Base-by-base conservation (phyloP, 257 asterid genomes). In the Galeopsis tetrahit region DNA sequence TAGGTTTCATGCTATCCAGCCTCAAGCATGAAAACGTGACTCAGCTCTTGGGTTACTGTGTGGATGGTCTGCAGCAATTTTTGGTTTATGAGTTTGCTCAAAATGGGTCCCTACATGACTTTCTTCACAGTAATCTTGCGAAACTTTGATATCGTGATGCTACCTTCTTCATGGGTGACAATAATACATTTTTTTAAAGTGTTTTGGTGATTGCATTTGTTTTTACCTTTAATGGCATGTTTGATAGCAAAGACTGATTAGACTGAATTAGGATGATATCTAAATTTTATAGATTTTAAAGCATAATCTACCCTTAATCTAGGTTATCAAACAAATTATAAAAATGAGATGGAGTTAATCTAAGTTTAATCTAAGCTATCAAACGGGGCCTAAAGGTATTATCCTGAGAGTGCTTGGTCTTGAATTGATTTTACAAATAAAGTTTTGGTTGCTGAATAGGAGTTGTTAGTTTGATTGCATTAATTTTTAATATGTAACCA, bases 91-190 rank as follows among this genome's bases (percentile, higher is more conserved):
- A 86, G 77, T 85, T 69, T 77, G 88, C 91, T 14, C 68, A 84
- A 32, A 77, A 75, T 73, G 89, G 92, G 53, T 89, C 96, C 51
- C 81, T 89, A 63, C 88, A 87, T 44, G 89, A 87, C 80, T 75
- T 82, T 73, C 90, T 89, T 34, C 89, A 83, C 43, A 88, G 93
- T 87, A 66, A 55, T 82, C 76, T 79, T 4, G n/a, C 43, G 1
- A 44, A 44, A 44, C 0, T 44, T 44, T 13, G 1, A 34, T 40
- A 17, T 21, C 28, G 28, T 4, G 31, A 0, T 55, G 70, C 40
- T 42, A 38, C 61, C 56, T 9, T 34, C 59, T 60, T 58, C 38
- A 21, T 21, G 28, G 28, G 28, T 21, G 28, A 21, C 28, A 21
- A 21, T 21, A 21, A 32, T n/a, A 61, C 15, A 8, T 14, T 33